Evolutionary conservation across 176 grass and related monocot genomes (phyloP).

Genomic region (Metroxylon sagu): DNA sequence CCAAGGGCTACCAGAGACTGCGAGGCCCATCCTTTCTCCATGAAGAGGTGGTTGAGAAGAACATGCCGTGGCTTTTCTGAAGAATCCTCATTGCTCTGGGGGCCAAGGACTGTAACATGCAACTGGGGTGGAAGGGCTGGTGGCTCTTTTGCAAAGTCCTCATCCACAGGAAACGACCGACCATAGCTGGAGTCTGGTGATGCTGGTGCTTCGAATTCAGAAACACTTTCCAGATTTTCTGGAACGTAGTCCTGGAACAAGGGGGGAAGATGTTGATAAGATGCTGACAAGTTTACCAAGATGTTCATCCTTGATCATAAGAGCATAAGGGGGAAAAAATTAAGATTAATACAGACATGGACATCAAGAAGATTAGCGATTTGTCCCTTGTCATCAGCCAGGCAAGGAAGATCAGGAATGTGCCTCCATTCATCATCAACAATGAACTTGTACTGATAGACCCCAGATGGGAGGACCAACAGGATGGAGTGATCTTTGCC

Average conservation of each 20-base stretch:
- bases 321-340: too few relatives aligned
- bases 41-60: slow-evolving; percentile 73
- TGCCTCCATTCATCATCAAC: slow-evolving; percentile 55
- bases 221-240: slow-evolving; percentile 63
- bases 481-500: slow-evolving; percentile 67
- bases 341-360: slow-evolving; percentile 53
- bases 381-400: slow-evolving; percentile 45
- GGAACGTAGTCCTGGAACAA: slow-evolving; percentile 56
- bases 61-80: slow-evolving; percentile 55
- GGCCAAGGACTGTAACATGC: slow-evolving; percentile 37
- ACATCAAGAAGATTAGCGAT: slow-evolving; percentile 79
- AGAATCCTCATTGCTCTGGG: slow-evolving; percentile 17
- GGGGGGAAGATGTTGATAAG: neutral
- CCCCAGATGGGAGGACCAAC: slow-evolving; percentile 59
- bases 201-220: slow-evolving; percentile 55
- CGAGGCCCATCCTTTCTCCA: slow-evolving; percentile 81
- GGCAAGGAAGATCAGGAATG: slow-evolving; percentile 51
- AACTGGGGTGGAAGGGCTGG: slow-evolving; percentile 59
- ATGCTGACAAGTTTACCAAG: neutral
- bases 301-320: neutral
- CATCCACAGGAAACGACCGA: slow-evolving; percentile 38
- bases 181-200: slow-evolving; percentile 72
- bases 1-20: slow-evolving; percentile 75
- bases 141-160: slow-evolving; percentile 75
- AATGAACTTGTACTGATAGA: slow-evolving; percentile 70